Conservation (phyloP, 441 rosid species). For the Geranium incanum region DNA sequence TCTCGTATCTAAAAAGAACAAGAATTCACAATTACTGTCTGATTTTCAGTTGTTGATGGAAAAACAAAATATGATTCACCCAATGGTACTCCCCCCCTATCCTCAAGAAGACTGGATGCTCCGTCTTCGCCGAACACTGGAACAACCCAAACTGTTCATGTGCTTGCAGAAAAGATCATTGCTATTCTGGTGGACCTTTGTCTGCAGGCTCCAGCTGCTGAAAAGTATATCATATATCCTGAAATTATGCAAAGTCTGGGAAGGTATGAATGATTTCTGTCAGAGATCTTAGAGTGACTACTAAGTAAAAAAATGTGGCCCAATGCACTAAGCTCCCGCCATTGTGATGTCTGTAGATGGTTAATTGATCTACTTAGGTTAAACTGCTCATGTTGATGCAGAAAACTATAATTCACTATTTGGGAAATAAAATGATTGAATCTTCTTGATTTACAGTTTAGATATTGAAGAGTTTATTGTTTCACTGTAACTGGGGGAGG, state of each 20-base stretch:
- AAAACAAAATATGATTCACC: slow-evolving; percentile 28
- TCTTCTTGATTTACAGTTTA: neutral
- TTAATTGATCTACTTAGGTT: neutral
- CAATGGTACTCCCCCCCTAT: slow-evolving; percentile 39
- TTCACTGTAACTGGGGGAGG: neutral
- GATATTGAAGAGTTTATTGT: neutral
- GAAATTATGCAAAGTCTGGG: slow-evolving; percentile 84
- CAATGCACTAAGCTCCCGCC: neutral
- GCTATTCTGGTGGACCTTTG: slow-evolving; percentile 77
- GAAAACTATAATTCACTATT: neutral
- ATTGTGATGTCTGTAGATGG: neutral
- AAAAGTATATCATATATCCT: slow-evolving; percentile 61
- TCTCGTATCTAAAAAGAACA: slow-evolving; percentile 13
- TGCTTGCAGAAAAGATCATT: slow-evolving; percentile 80
- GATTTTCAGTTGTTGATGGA: slow-evolving; percentile 31
- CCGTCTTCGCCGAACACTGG: slow-evolving; percentile 27
- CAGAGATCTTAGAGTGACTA: neutral
- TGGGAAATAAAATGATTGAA: slow-evolving; percentile 4
- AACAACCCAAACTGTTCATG: slow-evolving; percentile 29
- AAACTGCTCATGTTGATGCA: neutral
- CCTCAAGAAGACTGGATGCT: slow-evolving; percentile 35
- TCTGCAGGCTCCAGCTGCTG: slow-evolving; percentile 59
- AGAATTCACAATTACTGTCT: slow-evolving; percentile 22
- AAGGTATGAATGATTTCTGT: slow-evolving; percentile 43
- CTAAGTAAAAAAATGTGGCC: neutral